Percentiles rank a stretch among this genome's conserved stretches.
phyloP scores from a whole-genome alignment of 169 alveolate species.

The Plasmodium gallinaceum region DNA sequence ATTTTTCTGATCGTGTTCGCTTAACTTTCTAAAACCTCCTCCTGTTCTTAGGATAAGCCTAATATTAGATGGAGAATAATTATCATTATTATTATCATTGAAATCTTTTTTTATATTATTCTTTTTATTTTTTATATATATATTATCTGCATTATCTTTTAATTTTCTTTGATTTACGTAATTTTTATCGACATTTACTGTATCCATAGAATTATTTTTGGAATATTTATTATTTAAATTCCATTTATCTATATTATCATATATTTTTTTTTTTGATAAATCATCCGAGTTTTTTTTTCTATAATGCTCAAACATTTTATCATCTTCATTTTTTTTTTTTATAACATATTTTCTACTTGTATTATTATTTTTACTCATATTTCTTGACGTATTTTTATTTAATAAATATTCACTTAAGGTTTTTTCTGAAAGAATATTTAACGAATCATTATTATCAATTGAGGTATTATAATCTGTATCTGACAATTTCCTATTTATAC shows the following conservation, averaged over 20 bases:
- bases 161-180: not conserved
- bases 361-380: constrained; percentile 22
- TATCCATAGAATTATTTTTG: constrained; percentile 47
- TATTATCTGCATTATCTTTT: not conserved
- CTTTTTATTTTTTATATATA: not conserved
- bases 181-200: constrained; percentile 10
- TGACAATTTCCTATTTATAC: constrained; percentile 9
- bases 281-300: constrained; percentile 40
- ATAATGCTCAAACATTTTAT: constrained; percentile 13
- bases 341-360: constrained; percentile 1
- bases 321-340: constrained; percentile 34
- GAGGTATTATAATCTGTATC: constrained; percentile 24
- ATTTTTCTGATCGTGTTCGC: constrained; percentile 59
- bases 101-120: constrained; percentile 1
- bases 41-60: constrained; percentile 69
- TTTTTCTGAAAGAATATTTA: constrained; percentile 37
- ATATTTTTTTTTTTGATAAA: constrained; percentile 6
- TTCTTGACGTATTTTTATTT: constrained; percentile 54
- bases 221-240: constrained; percentile 47
- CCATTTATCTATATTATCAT: constrained; percentile 41
- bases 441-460: constrained; percentile 37
- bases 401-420: constrained; percentile 51
- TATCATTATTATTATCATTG: constrained; percentile 42
- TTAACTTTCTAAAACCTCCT: constrained; percentile 64
- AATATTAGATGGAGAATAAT: constrained; percentile 46